Conservation (phyloP, 345 rosid genomes). For the Corymbia maculata region DNA sequence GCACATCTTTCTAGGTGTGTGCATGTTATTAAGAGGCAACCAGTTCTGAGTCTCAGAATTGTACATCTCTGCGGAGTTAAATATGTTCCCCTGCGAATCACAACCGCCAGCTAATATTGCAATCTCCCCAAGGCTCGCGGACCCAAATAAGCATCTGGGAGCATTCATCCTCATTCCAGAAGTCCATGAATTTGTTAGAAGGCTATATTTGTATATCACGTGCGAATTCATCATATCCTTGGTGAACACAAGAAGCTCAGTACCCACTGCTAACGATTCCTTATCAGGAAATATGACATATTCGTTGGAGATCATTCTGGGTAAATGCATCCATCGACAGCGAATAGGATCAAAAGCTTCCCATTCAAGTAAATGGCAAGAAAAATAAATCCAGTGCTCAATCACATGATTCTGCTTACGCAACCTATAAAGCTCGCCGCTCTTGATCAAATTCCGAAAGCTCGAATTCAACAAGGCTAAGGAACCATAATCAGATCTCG, state of each 20-base stretch:
- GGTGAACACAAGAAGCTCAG: constrained; percentile 85
- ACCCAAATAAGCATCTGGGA: constrained; percentile 90
- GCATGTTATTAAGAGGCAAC: constrained; percentile 65
- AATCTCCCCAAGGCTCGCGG: constrained; percentile 82
- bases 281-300: constrained; percentile 69
- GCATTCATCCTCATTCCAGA: constrained; percentile 66
- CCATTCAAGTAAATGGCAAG: constrained; percentile 82
- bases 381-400: constrained; percentile 91
- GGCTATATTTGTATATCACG: constrained; percentile 79
- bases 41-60: constrained; percentile 76
- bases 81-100: constrained; percentile 47
- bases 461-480: constrained; percentile 55
- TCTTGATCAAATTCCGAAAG: constrained; percentile 56
- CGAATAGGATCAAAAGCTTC: constrained; percentile 82
- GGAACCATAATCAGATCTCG: constrained; percentile 82
- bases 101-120: constrained; percentile 91
- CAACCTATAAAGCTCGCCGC: constrained; percentile 62
- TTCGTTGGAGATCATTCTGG: constrained; percentile 60
- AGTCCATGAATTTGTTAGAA: constrained; percentile 77
- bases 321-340: constrained; percentile 73
- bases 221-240: constrained; percentile 40
- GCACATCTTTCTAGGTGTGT: constrained; percentile 82
- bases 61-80: constrained; percentile 74
- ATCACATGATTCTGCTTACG: constrained; percentile 45
- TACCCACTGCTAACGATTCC: constrained; percentile 93